Conservation (phyloP, 345 rosid genomes). For the Hypericum androsaemum region DNA sequence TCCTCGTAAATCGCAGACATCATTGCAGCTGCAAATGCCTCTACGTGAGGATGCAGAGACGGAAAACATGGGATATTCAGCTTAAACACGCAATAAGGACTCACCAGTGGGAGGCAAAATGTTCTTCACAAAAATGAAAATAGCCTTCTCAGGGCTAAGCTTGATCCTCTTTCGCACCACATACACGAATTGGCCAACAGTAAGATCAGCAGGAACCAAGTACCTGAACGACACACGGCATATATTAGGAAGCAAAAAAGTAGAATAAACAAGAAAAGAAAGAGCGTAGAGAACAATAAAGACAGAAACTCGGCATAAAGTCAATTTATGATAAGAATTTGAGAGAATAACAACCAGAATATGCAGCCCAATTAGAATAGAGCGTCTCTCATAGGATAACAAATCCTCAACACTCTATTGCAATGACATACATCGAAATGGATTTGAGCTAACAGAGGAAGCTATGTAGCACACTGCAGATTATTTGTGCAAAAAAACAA, state of each 20-base stretch:
- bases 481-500: too few species aligned
- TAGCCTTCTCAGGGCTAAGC: constrained; percentile 8
- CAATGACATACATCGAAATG: too few species aligned
- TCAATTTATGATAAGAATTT: too few species aligned
- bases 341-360: too few species aligned
- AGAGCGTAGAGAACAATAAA: too few species aligned
- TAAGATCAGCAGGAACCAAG: constrained; percentile 10
- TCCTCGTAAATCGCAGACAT: constrained; percentile 93
- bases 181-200: constrained; percentile 5
- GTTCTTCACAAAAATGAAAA: constrained; percentile 8
- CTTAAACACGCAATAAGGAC: not conserved
- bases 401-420: too few species aligned
- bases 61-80: not conserved
- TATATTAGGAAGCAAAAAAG: not conserved
- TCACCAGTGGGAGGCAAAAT: constrained; percentile 7
- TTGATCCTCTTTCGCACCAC: constrained; percentile 11
- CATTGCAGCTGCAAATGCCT: constrained; percentile 56
- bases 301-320: too few species aligned
- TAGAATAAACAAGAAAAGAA: not conserved
- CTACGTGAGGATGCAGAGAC: not conserved
- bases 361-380: too few species aligned
- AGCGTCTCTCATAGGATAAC: too few species aligned
- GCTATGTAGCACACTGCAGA: too few species aligned
- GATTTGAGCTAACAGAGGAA: too few species aligned
- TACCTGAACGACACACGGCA: constrained; percentile 3